Conservation (phyloP, 148 eudicot genomes). For the Vaccinium corymbosum region DNA sequence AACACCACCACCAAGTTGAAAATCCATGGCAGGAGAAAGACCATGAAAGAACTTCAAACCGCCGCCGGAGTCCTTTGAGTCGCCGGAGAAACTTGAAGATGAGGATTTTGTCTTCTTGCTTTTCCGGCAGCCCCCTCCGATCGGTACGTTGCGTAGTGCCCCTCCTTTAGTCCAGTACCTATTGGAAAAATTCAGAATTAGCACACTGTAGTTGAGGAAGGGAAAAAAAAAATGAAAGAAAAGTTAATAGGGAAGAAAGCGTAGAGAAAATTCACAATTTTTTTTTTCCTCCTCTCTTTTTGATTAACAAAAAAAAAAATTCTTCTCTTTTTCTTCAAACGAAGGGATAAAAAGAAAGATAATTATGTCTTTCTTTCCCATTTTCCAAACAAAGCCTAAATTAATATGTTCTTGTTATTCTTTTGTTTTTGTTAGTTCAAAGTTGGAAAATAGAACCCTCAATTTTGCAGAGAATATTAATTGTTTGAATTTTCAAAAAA, state of each 20-base stretch:
- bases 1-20: slow-evolving; percentile 35
- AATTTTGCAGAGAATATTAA: not conserved
- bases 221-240: not conserved
- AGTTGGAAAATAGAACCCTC: not conserved
- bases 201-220: not conserved
- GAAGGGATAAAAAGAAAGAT: not conserved
- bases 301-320: too few species aligned
- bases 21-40: slow-evolving; percentile 53
- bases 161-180: slow-evolving; percentile 91
- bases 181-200: not conserved
- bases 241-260: too few species aligned
- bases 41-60: slow-evolving; percentile 51
- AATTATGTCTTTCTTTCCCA: not conserved
- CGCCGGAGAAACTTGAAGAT: slow-evolving; percentile 19
- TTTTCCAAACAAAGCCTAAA: not conserved
- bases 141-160: slow-evolving; percentile 80
- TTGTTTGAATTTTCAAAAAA: not conserved
- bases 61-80: slow-evolving; percentile 20
- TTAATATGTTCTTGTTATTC: not conserved
- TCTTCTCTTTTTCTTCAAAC: too few species aligned
- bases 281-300: too few species aligned
- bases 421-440: not conserved
- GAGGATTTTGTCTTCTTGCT: slow-evolving; percentile 47
- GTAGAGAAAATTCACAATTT: too few species aligned
- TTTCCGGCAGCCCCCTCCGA: slow-evolving; percentile 84